Conservation (phyloP, 1,284 basidiomycete species). For the Trichosporon asahii region DNA sequence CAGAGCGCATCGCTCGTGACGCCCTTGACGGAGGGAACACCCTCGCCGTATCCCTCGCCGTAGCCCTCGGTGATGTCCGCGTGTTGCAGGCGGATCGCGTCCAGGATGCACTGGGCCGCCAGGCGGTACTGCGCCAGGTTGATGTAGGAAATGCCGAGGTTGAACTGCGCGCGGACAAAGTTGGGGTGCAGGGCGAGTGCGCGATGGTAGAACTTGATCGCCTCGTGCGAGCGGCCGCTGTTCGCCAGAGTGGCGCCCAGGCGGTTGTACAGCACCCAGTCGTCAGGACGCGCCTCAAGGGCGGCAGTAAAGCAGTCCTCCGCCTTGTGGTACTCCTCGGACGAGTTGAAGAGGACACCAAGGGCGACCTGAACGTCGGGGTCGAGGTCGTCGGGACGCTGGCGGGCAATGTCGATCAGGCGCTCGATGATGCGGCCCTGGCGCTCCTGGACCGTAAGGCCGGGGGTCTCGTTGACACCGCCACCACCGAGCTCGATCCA, state of each 20-base stretch:
- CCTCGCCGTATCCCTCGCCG: conserved; percentile 35
- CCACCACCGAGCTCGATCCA: conserved; percentile 62
- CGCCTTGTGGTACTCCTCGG: conserved; percentile 88
- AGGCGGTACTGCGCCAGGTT: conserved; percentile 81
- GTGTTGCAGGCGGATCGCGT: conserved; percentile 80
- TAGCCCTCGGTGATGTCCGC: conserved; percentile 64
- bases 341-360: conserved; percentile 87
- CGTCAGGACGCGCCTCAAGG: conserved; percentile 79
- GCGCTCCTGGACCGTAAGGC: conserved; percentile 25
- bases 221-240: conserved; percentile 75
- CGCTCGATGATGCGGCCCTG: conserved; percentile 41
- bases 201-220: conserved; percentile 82
- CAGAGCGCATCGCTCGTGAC: conserved; percentile 73
- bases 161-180: conserved; percentile 90
- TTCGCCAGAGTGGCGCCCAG: conserved; percentile 96
- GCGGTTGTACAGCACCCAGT: conserved; percentile 93
- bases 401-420: conserved; percentile 52
- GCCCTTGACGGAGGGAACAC: conserved; percentile 54
- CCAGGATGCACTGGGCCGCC: conserved; percentile 77
- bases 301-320: conserved; percentile 93
- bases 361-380: conserved; percentile 94
- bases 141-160: conserved; percentile 85
- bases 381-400: conserved; percentile 62
- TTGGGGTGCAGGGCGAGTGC: conserved; percentile 87
- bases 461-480: conserved; percentile 15